Conservation (phyloP, 768 basidiomycete species). For the Cystofilobasidium ferigula region DNA sequence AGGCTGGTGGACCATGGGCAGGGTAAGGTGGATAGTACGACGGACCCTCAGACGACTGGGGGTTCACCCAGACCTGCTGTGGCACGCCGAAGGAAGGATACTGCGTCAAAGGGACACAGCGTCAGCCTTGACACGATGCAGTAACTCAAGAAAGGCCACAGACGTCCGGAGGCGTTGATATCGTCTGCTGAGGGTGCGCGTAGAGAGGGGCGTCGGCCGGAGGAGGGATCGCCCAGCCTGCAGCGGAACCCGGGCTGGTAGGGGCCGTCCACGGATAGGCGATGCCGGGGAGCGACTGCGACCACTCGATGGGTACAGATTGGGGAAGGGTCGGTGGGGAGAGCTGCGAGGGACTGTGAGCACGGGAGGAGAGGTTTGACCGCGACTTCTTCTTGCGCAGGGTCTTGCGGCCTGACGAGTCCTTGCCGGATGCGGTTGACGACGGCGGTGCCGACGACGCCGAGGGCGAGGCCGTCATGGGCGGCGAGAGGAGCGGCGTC, state of each 20-base stretch:
- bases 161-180: background rate
- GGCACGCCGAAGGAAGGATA: no score
- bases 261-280: background rate
- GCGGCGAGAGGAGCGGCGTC: background rate
- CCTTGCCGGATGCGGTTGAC: no score
- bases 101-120: no score
- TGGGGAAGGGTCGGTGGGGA: background rate
- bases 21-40: background rate
- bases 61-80: background rate
- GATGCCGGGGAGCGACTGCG: background rate
- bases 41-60: background rate
- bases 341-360: background rate
- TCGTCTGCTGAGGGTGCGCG: background rate
- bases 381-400: background rate
- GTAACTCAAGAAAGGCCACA: background rate
- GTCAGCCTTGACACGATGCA: no score
- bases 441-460: no score
- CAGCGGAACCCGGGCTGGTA: no score
- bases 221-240: slow-evolving; percentile 11
- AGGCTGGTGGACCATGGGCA: background rate
- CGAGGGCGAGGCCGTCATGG: no score
- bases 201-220: background rate
- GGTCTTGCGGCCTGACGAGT: no score
- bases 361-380: background rate
- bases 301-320: background rate